phyloP scores from a whole-genome alignment of 1,139 yeast species.

The Nakaseomyces bracarensis region DNA sequence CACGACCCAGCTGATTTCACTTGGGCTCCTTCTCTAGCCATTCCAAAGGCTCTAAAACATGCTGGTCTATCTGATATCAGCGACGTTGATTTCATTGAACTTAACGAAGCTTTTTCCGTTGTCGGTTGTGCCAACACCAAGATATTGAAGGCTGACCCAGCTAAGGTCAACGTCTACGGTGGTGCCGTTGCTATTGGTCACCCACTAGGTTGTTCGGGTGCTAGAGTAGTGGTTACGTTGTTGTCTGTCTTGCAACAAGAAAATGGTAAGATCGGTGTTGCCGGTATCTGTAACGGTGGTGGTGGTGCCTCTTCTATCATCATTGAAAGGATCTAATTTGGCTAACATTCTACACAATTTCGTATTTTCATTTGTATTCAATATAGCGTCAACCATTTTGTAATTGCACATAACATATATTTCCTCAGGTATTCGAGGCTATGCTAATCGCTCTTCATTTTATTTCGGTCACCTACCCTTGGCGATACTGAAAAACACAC shows the following conservation, averaged over 20 bases:
- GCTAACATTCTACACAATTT: slow-evolving; percentile 6
- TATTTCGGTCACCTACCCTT: no score
- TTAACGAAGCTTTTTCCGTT: slow-evolving; percentile 94
- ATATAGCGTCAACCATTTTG: not conserved
- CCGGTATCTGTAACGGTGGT: slow-evolving; percentile 98
- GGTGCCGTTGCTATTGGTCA: slow-evolving; percentile 97
- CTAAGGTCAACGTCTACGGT: slow-evolving; percentile 86
- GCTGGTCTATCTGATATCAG: slow-evolving; percentile 52
- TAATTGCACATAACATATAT: slow-evolving; percentile 1
- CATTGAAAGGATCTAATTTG: slow-evolving; percentile 43
- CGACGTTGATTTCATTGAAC: slow-evolving; percentile 59
- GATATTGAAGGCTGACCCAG: slow-evolving; percentile 53
- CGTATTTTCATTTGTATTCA: not conserved
- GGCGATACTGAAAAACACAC: no score
- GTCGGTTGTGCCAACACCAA: slow-evolving; percentile 89
- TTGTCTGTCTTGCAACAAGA: slow-evolving; percentile 69
- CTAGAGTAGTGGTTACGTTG: slow-evolving; percentile 84
- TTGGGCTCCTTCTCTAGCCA: slow-evolving; percentile 86
- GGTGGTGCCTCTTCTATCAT: slow-evolving; percentile 93
- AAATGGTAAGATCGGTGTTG: slow-evolving; percentile 83
- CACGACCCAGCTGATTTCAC: slow-evolving; percentile 91
- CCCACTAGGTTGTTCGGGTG: slow-evolving; percentile 95
- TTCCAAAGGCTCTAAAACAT: slow-evolving; percentile 90
- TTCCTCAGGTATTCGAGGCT: no score
- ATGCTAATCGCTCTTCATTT: no score